Evolutionary conservation across 257 asterid genomes (phyloP).

Genomic region (Ligustrum vulgare): DNA sequence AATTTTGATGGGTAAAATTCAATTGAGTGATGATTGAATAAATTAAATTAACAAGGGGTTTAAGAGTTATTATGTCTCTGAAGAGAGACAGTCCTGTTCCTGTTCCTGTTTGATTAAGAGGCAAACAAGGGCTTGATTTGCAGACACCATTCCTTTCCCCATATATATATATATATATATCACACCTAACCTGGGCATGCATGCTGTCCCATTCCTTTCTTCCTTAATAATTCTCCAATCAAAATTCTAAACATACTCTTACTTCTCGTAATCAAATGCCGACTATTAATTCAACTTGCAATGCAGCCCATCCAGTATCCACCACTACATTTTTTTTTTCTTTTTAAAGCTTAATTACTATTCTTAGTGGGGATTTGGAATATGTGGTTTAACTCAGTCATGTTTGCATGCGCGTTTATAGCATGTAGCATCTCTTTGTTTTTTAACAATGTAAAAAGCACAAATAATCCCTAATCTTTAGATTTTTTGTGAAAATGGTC

Average conservation of each 20-base stretch:
- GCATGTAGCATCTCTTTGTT: background rate
- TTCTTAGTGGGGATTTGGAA: background rate
- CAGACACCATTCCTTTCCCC: constrained; percentile 31
- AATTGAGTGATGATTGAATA: background rate
- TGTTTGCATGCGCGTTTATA: constrained; percentile 15
- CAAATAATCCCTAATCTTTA: no score
- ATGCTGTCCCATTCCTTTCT: constrained; percentile 29
- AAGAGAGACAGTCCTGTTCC: background rate
- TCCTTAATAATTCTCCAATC: no score
- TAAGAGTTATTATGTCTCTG: background rate
- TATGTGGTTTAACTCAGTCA: background rate
- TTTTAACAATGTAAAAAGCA: no score
- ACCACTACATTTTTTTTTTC: no score
- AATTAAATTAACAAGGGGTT: background rate
- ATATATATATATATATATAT: no score
- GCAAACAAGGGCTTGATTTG: constrained; percentile 12
- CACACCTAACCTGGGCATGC: constrained; percentile 37
- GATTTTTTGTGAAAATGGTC: no score
- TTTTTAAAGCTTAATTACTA: background rate
- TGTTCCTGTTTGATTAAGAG: background rate
- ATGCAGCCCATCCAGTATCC: constrained; percentile 13
- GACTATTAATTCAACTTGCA: no score
- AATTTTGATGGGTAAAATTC: background rate
- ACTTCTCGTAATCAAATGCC: no score
- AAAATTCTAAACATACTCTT: no score